Evolutionary conservation across 345 rosid species (phyloP), one percentile per base, ranked within the genome.

Genomic region (rapeseed (Brassica napus)): DNA sequence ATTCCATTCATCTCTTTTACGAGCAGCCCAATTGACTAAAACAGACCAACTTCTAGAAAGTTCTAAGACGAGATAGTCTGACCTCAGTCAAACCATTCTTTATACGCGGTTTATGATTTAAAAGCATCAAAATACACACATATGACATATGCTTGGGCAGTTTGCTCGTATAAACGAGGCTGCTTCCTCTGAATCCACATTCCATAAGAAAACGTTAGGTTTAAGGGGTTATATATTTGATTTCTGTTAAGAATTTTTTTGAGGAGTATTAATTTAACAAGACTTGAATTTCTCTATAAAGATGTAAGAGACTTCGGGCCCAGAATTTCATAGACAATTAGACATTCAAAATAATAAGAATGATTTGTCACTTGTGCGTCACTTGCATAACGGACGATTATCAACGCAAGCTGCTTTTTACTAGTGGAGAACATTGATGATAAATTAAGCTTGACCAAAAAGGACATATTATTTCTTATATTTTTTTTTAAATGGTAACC

Each of bases 1-100:
- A 28, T 44, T 44, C 28, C 11, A 1, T 7, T 39, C 15, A 5
- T 52, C 57, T n/a, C 57, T 52, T 52, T 52, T 52, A 6, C 21
- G 18, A 59, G 52, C 62, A 10, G 28, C 21, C 76, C 68, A 42
- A 61, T 72, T 42, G n/a, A 60, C 68, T 12, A 58, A 58, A 58
- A 23, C 54, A 14, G 44, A 71, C n/a, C 1, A 58, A 60, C 66
- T 59, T 72, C 75, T 26, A 23, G 28, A 39, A n/a, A 39, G 58
- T 73, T 61, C 59, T 35, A 11, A 32, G 16, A 34, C 57, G 35
- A 44, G 32, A 24, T 55, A 68, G 16, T 69, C 18, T 49, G 72
- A 69, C 32, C 44, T 18, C 6, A 9, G 8, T 31, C 34, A 12
- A 69, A 15, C 28, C 39, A 52, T 30, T 52, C 14, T 26, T 28